A percentile compares a stretch with the other conserved stretches of the same genome.
Evolutionary conservation across 2,329 filamentous ascomycete species (phyloP).

Genomic region (Paraphoma chrysanthemicola): DNA sequence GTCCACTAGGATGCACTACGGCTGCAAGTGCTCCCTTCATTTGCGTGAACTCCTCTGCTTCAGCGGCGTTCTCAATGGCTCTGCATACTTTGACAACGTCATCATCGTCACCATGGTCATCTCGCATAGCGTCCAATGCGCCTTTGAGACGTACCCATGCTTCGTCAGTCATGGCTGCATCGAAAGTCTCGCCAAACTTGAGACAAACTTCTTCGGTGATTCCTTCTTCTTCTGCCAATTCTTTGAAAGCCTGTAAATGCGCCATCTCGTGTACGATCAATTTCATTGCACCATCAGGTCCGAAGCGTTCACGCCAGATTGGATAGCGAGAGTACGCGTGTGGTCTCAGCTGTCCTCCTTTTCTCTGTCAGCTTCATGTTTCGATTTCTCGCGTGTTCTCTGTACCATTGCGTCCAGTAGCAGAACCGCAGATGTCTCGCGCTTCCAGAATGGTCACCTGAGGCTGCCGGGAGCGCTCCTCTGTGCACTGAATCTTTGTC

Average conservation of each 20-base stretch:
- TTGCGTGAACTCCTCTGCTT: slow-evolving; percentile 14
- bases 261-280: slow-evolving; percentile 16
- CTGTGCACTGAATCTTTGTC: slow-evolving; percentile 9
- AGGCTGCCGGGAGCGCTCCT: slow-evolving; percentile 9
- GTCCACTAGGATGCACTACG: slow-evolving; percentile 12
- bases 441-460: slow-evolving; percentile 17
- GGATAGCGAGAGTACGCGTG: slow-evolving; percentile 18
- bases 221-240: slow-evolving; percentile 10
- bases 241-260: slow-evolving; percentile 11
- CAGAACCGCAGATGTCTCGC: slow-evolving; percentile 14
- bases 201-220: slow-evolving; percentile 16
- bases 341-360: slow-evolving; percentile 19
- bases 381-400: not conserved
- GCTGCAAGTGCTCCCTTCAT: slow-evolving; percentile 15
- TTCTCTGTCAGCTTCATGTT: not conserved
- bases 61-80: slow-evolving; percentile 1
- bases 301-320: slow-evolving; percentile 12
- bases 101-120: slow-evolving; percentile 12
- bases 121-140: slow-evolving; percentile 13
- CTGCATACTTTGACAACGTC: slow-evolving; percentile 12
- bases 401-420: slow-evolving; percentile 16
- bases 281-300: slow-evolving; percentile 15
- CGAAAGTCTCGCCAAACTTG: slow-evolving; percentile 18
- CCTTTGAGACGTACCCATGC: slow-evolving; percentile 16
- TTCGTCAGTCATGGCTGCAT: slow-evolving; percentile 20